Evolutionary conservation across 768 basidiomycete species (phyloP).

Genomic region (Hypsizygus marmoreus): DNA sequence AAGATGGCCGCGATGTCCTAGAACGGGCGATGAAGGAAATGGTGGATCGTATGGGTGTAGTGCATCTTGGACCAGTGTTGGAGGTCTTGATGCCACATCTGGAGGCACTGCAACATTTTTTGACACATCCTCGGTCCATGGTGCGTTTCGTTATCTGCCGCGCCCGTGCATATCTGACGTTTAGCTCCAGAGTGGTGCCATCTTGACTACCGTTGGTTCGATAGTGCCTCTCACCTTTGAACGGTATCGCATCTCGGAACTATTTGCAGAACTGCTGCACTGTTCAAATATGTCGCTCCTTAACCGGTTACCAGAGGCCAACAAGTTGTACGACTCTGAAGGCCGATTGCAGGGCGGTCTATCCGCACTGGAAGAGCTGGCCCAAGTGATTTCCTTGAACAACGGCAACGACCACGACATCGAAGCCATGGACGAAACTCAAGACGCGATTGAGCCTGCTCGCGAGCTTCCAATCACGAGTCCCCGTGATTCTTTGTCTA

Average conservation of each 20-base stretch:
- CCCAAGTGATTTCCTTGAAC: slow-evolving; percentile 75
- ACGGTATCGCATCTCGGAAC: slow-evolving; percentile 93
- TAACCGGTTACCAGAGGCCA: slow-evolving; percentile 73
- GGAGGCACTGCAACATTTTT: slow-evolving; percentile 65
- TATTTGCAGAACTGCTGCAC: slow-evolving; percentile 95
- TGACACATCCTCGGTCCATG: slow-evolving; percentile 74
- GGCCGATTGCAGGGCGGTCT: slow-evolving; percentile 90
- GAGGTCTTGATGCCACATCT: slow-evolving; percentile 71
- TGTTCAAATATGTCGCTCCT: slow-evolving; percentile 98
- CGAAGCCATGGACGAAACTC: slow-evolving; percentile 59
- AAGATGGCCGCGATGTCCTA: slow-evolving; percentile 64
- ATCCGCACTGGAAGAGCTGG: slow-evolving; percentile 80
- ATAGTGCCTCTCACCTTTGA: slow-evolving; percentile 88
- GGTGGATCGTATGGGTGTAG: slow-evolving; percentile 85
- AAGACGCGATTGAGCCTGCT: slow-evolving; percentile 62
- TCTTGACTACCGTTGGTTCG: slow-evolving; percentile 73
- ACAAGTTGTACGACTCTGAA: slow-evolving; percentile 74
- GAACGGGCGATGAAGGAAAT: slow-evolving; percentile 78
- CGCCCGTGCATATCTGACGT: slow-evolving; percentile 6
- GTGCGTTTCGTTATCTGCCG: slow-evolving; percentile 44
- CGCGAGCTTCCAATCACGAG: slow-evolving; percentile 69
- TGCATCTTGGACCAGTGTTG: slow-evolving; percentile 84
- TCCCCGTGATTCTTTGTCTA: slow-evolving; percentile 49
- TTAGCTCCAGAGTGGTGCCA: slow-evolving; percentile 57
- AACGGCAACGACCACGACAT: slow-evolving; percentile 54